Conservation (phyloP, 2,329 filamentous ascomycete genomes). For the Berkeleyomyces rouxiae region DNA sequence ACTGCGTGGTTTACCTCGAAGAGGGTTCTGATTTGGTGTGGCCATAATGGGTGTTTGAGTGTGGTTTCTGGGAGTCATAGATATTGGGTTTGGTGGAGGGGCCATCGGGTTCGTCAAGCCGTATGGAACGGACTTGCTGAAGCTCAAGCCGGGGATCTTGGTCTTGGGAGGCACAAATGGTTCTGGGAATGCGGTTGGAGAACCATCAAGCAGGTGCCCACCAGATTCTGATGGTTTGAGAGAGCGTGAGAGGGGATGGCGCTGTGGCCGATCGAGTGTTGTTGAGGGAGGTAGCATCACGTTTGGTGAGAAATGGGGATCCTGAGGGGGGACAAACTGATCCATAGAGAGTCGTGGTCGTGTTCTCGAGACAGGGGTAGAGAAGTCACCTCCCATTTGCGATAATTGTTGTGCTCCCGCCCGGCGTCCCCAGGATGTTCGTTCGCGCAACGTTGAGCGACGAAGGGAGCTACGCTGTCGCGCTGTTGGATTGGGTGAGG, state of each 20-base stretch:
- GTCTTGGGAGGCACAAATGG: conserved; percentile 19
- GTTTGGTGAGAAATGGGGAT: conserved; percentile 34
- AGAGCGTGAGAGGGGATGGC: conserved; percentile 74
- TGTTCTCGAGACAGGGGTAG: conserved; percentile 38
- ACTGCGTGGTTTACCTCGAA: conserved; percentile 8
- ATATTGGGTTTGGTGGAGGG: conserved; percentile 18
- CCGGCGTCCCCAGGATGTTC: conserved; percentile 44
- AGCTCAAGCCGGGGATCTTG: conserved; percentile 20
- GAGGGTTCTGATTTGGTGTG: conserved; percentile 9
- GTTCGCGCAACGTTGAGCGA: conserved; percentile 66
- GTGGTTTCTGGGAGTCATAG: conserved; percentile 21
- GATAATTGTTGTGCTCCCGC: conserved; percentile 31
- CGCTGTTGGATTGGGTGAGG: conserved; percentile 36
- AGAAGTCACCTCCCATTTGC: conserved; percentile 36
- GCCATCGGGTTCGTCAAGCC: conserved; percentile 7
- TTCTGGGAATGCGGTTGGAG: conserved; percentile 19
- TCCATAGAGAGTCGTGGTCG: conserved; percentile 65
- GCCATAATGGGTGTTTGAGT: conserved; percentile 1
- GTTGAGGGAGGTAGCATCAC: conserved; percentile 25
- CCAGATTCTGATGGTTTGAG: conserved; percentile 75
- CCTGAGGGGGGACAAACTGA: conserved; percentile 49
- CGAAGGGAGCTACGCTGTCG: conserved; percentile 62
- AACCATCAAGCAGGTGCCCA: conserved; percentile 61
- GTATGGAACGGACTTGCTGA: conserved; percentile 11
- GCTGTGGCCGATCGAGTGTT: conserved; percentile 29